A percentile compares a stretch with the other conserved stretches of the same genome.
Conservation (phyloP, 805 yeast species). For the Sugiyamaella lignohabitans region DNA sequence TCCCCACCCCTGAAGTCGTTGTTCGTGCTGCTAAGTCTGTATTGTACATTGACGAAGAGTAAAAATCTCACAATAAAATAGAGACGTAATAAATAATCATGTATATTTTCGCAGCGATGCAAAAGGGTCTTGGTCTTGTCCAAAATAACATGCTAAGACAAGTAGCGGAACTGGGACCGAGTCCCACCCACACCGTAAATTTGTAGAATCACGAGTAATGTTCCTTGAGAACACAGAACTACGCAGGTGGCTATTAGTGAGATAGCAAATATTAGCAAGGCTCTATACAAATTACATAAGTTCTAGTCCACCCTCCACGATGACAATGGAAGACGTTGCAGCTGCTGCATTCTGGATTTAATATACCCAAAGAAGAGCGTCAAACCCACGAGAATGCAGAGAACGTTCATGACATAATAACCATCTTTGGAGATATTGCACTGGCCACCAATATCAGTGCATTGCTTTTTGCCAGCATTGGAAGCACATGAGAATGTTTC, state of each 20-base stretch:
- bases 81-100: neutral
- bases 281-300: no score
- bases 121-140: no score
- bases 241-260: no score
- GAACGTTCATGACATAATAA: constrained; percentile 65
- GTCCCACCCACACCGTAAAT: no score
- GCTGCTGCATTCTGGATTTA: constrained; percentile 48
- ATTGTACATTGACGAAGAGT: constrained; percentile 32
- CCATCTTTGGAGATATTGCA: constrained; percentile 65
- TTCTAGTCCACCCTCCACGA: constrained; percentile 90
- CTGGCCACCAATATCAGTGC: constrained; percentile 49
- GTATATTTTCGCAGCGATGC: no score
- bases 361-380: constrained; percentile 60
- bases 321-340: constrained; percentile 66
- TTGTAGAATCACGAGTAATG: no score
- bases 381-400: constrained; percentile 67
- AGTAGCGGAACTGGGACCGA: no score
- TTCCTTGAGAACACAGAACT: no score
- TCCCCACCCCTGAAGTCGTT: constrained; percentile 93
- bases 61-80: constrained; percentile 1
- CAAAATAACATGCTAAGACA: no score
- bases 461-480: constrained; percentile 41
- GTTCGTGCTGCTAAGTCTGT: constrained; percentile 55
- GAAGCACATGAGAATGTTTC: constrained; percentile 31
- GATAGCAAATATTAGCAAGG: no score